phyloP scores from a whole-genome alignment of 2,329 filamentous ascomycete species.

The Penicillium digitatum region DNA sequence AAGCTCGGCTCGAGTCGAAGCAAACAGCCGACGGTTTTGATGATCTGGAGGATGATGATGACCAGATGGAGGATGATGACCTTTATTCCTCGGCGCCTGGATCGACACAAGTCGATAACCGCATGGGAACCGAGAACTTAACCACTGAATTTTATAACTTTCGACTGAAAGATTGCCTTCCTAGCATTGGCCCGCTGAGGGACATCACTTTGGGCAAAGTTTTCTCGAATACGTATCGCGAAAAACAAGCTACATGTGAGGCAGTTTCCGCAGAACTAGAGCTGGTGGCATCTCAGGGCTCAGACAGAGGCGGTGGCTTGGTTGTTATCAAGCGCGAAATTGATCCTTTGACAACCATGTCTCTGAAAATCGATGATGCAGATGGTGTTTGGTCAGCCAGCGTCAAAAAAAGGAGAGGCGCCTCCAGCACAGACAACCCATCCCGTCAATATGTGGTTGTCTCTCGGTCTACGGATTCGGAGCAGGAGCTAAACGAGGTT shows the following conservation, averaged over 20 bases:
- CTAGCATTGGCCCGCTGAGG: slow-evolving; percentile 74
- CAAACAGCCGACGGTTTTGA: slow-evolving; percentile 47
- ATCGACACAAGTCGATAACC: slow-evolving; percentile 14
- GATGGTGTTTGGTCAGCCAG: slow-evolving; percentile 77
- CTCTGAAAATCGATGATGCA: slow-evolving; percentile 68
- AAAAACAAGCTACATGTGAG: slow-evolving; percentile 40
- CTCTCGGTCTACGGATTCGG: slow-evolving; percentile 62
- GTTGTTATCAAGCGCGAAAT: slow-evolving; percentile 75
- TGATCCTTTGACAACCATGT: slow-evolving; percentile 65
- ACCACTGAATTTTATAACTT: slow-evolving; percentile 61
- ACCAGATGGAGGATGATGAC: slow-evolving; percentile 57
- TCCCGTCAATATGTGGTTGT: slow-evolving; percentile 75
- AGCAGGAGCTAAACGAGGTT: slow-evolving; percentile 72
- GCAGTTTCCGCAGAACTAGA: slow-evolving; percentile 44
- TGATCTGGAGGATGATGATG: slow-evolving; percentile 56
- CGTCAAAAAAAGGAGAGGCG: slow-evolving; percentile 45
- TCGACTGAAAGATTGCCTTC: slow-evolving; percentile 69
- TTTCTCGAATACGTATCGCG: slow-evolving; percentile 45
- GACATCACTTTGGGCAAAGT: slow-evolving; percentile 67
- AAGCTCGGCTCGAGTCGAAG: slow-evolving; percentile 57
- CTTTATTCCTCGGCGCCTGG: slow-evolving; percentile 41
- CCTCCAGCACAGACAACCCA: slow-evolving; percentile 50
- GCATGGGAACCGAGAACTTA: slow-evolving; percentile 20
- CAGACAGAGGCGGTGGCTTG: slow-evolving; percentile 61
- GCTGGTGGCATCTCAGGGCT: slow-evolving; percentile 52